A percentile compares a stretch with the other conserved stretches of the same genome.
These are phyloP conservation scores for Lasiodiplodia sp. DNA, from an alignment of 2,329 filamentous ascomycete species.

Conservation along the genomic window DNA sequence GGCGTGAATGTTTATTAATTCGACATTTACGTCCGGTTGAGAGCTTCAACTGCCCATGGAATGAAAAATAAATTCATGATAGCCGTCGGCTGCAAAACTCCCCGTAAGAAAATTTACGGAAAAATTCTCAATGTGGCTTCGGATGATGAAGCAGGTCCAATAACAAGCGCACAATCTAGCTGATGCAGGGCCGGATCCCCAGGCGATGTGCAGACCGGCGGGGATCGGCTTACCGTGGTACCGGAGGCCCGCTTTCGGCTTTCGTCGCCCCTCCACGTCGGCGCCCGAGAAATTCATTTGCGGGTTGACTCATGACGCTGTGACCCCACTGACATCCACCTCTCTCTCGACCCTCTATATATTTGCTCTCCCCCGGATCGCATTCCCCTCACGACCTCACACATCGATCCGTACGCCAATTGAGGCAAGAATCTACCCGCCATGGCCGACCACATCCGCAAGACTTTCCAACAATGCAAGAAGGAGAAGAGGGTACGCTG, in stretches of 20 bases:
- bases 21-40: too few relatives aligned
- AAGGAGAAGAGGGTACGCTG: conserved; percentile 53
- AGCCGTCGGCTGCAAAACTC: too few relatives aligned
- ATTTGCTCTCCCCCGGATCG: conserved; percentile 1
- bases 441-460: conserved; percentile 57
- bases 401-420: conserved; percentile 4
- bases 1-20: too few relatives aligned
- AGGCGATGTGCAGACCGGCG: conserved; percentile 13
- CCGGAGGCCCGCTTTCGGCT: conserved; percentile 24
- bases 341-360: conserved; percentile 8
- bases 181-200: conserved; percentile 18
- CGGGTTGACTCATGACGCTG: conserved; percentile 28
- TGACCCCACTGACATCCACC: conserved; percentile 28
- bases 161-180: conserved; percentile 3
- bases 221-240: conserved; percentile 17
- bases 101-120: background rate
- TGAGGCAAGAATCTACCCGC: conserved; percentile 29
- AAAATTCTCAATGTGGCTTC: background rate
- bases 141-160: background rate
- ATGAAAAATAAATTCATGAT: too few relatives aligned
- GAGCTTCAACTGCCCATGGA: too few relatives aligned
- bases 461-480: conserved; percentile 60
- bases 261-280: conserved; percentile 28
- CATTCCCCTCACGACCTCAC: conserved; percentile 4
- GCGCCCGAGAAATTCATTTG: conserved; percentile 29